phyloP scores from a whole-genome alignment of 495 filamentous ascomycete species.

The Hyaloscypha bicolor region DNA sequence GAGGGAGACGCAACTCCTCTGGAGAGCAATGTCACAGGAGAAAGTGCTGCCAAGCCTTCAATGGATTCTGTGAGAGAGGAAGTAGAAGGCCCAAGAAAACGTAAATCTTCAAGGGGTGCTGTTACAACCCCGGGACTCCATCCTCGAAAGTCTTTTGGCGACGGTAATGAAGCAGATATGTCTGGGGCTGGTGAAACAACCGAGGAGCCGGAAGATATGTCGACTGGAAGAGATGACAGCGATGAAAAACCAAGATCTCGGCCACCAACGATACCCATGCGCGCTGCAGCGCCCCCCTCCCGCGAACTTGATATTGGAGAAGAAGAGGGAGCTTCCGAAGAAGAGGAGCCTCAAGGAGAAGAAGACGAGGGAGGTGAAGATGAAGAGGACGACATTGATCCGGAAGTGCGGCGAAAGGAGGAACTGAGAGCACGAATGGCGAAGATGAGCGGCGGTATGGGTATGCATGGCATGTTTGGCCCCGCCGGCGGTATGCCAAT shows the following conservation, averaged over 20 bases:
- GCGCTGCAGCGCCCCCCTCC: slow-evolving; percentile 32
- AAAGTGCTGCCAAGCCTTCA: slow-evolving; percentile 56
- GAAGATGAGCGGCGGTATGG: slow-evolving; percentile 98
- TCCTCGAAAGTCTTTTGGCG: slow-evolving; percentile 57
- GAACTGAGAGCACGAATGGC: slow-evolving; percentile 94
- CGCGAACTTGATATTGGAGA: slow-evolving; percentile 35
- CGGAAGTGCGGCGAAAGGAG: slow-evolving; percentile 82
- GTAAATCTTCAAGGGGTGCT: slow-evolving; percentile 57
- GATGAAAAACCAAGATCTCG: slow-evolving; percentile 53
- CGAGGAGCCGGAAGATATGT: slow-evolving; percentile 77
- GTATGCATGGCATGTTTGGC: slow-evolving; percentile 93
- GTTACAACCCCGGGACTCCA: slow-evolving; percentile 34
- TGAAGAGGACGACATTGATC: slow-evolving; percentile 91
- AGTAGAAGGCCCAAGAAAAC: slow-evolving; percentile 46
- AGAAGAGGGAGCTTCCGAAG: slow-evolving; percentile 45
- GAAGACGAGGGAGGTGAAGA: slow-evolving; percentile 65
- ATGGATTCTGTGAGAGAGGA: slow-evolving; percentile 56
- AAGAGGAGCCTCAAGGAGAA: slow-evolving; percentile 49
- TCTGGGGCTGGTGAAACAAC: slow-evolving; percentile 82
- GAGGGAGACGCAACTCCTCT: slow-evolving; percentile 42
- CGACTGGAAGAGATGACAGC: slow-evolving; percentile 72
- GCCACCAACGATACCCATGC: slow-evolving; percentile 32
- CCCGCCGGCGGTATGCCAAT: slow-evolving; percentile 62
- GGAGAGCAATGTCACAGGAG: slow-evolving; percentile 52
- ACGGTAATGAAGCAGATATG: slow-evolving; percentile 89